Evolutionary conservation across 2,329 filamentous ascomycete genomes (phyloP).

Genomic region (Dothistroma pini): DNA sequence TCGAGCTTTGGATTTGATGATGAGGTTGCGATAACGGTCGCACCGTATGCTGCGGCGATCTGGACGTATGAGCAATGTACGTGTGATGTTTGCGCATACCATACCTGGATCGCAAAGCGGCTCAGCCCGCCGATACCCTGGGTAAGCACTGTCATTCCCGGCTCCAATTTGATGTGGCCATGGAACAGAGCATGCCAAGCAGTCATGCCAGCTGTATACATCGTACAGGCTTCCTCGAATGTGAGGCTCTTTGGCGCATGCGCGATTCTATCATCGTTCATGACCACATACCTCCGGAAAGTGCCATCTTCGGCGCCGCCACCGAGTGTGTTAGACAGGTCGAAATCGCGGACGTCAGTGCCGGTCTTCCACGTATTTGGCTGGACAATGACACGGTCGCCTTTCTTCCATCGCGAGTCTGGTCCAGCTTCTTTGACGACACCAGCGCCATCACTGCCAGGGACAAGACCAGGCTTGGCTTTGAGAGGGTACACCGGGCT

Average conservation of each 20-base stretch:
- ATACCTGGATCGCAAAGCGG: conserved; percentile 34
- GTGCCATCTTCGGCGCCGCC: conserved; percentile 58
- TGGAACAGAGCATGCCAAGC: conserved; percentile 50
- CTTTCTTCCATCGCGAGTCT: conserved; percentile 37
- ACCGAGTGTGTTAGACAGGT: conserved; percentile 40
- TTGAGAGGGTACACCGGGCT: conserved; percentile 19
- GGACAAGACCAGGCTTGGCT: conserved; percentile 47
- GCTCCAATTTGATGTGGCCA: conserved; percentile 47
- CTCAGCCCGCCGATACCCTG: conserved; percentile 45
- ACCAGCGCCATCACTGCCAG: conserved; percentile 67
- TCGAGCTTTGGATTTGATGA: conserved; percentile 54
- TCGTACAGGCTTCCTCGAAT: conserved; percentile 56
- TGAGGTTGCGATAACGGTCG: conserved; percentile 55
- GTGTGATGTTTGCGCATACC: background rate
- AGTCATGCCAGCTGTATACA: conserved; percentile 60
- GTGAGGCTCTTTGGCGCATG: conserved; percentile 53
- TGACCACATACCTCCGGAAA: conserved; percentile 57
- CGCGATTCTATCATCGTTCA: conserved; percentile 49
- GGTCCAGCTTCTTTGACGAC: conserved; percentile 50
- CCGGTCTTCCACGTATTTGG: conserved; percentile 24
- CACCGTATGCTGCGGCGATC: conserved; percentile 39
- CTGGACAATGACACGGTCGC: conserved; percentile 60
- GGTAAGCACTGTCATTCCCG: conserved; percentile 33
- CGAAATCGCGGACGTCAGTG: conserved; percentile 17
- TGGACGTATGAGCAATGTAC: conserved; percentile 21